Percentiles rank a stretch among this genome's conserved stretches.
Conservation (phyloP, 2,329 filamentous ascomycete species). For the Trichoderma cornu-damae region DNA sequence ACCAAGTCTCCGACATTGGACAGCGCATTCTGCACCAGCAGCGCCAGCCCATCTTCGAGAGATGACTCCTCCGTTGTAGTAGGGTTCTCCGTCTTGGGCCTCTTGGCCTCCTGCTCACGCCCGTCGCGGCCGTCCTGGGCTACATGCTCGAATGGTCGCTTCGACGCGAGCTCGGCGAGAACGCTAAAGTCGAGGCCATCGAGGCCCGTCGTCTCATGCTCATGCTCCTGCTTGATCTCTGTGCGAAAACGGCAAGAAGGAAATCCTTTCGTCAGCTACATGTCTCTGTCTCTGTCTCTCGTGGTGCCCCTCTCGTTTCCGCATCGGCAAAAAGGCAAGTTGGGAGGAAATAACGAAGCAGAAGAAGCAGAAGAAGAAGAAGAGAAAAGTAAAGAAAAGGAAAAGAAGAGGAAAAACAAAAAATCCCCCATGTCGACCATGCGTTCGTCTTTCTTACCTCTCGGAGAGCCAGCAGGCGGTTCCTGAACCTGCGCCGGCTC, state of each 20-base stretch:
- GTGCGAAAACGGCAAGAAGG: slow-evolving; percentile 10
- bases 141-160: slow-evolving; percentile 35
- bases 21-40: slow-evolving; percentile 39
- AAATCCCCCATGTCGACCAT: background rate
- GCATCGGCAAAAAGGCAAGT: too few species aligned
- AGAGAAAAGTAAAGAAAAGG: background rate
- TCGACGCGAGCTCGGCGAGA: slow-evolving; percentile 34
- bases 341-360: too few species aligned
- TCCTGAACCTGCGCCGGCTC: slow-evolving; percentile 37
- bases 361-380: too few species aligned
- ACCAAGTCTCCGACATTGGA: slow-evolving; percentile 38
- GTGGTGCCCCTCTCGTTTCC: background rate
- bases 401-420: background rate
- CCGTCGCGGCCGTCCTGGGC: slow-evolving; percentile 26
- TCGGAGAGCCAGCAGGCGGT: slow-evolving; percentile 32
- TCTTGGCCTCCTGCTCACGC: slow-evolving; percentile 31
- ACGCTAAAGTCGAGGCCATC: slow-evolving; percentile 34
- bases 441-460: slow-evolving; percentile 28
- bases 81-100: slow-evolving; percentile 31
- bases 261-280: background rate
- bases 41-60: slow-evolving; percentile 35
- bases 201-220: slow-evolving; percentile 28
- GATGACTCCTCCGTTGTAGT: slow-evolving; percentile 26
- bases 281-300: too few species aligned
- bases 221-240: slow-evolving; percentile 39